Evolutionary conservation across 192 early-diverging fungal species (phyloP), one percentile per base, ranked within the genome.

Genomic region (Diversispora epigaea): DNA sequence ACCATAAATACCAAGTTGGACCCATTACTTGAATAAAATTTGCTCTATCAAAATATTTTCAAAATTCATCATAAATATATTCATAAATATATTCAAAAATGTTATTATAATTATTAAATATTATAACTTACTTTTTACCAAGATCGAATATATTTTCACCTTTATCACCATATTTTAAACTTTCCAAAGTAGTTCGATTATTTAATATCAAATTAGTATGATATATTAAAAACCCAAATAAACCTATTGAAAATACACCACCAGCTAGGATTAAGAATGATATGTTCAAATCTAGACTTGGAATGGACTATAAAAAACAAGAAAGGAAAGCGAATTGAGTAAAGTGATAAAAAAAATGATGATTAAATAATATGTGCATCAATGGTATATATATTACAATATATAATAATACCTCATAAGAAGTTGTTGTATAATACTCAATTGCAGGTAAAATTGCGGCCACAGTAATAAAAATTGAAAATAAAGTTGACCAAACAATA

Each of bases 1-100:
- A 70, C 89, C 89, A 90, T 49, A 83, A 68, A 21, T 72, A 73
- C 83, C 86, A 83, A 4, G 60, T 57, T 25, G 84, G 74, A 2
- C 89, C 89, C 76, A 90, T 80, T 0, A 89, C 84, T 77, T 89
- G 88, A 8, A 72, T 65, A 64, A 86, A 87, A 78, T 90, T 90
- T 71, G 25, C 25, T 32, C 25, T 32, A 32, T 32, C 25, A 32
- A 32, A 32, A 32, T 32, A 32, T 32, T 32, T 32, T 32, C 25
- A 32, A 32, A 32, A 32, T 32, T 32, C 25, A 32, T 32, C 25
- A 32, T 0, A 32, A 32, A 32, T 32, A 32, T 32, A 32, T 32
- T 32, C 25, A 32, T 32, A 32, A 32, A 32, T 32, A 32, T 32
- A 32, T 32, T 32, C 2, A 32, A 32, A 32, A 32, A 32, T 32